Conservation (phyloP, 2,329 filamentous ascomycete species). For the Arachnopeziza araneosa region DNA sequence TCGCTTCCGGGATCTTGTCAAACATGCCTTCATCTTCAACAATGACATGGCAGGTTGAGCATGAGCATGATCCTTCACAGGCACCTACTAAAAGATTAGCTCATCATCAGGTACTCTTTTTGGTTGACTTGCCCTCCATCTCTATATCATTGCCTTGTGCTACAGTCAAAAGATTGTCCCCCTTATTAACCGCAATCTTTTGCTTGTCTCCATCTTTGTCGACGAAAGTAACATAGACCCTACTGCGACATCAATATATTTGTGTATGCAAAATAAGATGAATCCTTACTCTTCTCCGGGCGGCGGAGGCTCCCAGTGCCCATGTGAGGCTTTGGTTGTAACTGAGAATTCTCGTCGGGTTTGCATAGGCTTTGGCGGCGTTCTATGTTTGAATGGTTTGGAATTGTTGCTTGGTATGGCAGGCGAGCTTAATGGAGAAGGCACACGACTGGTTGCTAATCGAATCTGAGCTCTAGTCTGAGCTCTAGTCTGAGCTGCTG, state of each 20-base stretch:
- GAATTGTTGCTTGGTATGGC: neutral
- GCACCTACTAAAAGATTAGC: constrained; percentile 49
- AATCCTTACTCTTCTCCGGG: constrained; percentile 75
- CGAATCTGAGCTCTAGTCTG: neutral
- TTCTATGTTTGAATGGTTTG: neutral
- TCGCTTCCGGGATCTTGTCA: constrained; percentile 55
- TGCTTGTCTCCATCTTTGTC: constrained; percentile 79
- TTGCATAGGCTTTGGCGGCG: neutral
- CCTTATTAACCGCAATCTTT: constrained; percentile 73
- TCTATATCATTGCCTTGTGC: constrained; percentile 92
- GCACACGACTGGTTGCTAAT: neutral
- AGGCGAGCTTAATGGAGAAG: neutral
- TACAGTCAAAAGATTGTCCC: constrained; percentile 92
- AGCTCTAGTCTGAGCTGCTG: neutral
- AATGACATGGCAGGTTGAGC: constrained; percentile 71
- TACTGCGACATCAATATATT: constrained; percentile 32
- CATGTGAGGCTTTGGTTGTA: constrained; percentile 58
- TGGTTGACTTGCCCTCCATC: constrained; percentile 70
- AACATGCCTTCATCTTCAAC: constrained; percentile 58
- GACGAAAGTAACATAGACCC: constrained; percentile 84
- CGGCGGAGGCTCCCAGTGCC: constrained; percentile 77
- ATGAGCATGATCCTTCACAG: constrained; percentile 78
- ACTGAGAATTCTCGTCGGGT: constrained; percentile 53
- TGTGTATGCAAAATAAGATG: neutral
- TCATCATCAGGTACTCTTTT: neutral